A percentile compares a stretch with the other conserved stretches of the same genome.
These are phyloP conservation scores for Curvularia eragrostidis DNA, from an alignment of 2,329 filamentous ascomycete genomes.

Conservation along the genomic window DNA sequence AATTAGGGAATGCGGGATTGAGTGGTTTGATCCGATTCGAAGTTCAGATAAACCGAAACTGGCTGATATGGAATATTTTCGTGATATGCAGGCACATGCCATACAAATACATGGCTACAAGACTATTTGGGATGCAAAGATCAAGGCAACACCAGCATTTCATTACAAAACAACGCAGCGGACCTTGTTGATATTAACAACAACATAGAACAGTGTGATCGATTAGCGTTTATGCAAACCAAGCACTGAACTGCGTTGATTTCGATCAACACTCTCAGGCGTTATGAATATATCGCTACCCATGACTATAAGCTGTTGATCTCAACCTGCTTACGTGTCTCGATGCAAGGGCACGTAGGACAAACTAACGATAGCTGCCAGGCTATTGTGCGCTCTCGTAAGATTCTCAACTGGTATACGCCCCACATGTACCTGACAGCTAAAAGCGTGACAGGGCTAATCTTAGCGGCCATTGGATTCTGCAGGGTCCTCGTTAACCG, in stretches of 20 bases:
- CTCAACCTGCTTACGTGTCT: background rate
- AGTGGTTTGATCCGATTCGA: too few species aligned
- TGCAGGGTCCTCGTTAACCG: background rate
- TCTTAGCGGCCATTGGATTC: background rate
- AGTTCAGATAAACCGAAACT: too few species aligned
- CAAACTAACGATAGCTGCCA: background rate
- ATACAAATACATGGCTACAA: background rate
- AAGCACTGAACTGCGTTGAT: too few species aligned
- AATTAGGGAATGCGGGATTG: too few species aligned
- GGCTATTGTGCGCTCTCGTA: background rate
- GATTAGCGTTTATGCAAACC: background rate
- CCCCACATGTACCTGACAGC: background rate
- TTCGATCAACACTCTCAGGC: too few species aligned
- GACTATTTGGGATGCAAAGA: background rate
- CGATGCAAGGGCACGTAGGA: background rate
- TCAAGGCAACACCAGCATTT: background rate
- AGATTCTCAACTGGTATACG: background rate
- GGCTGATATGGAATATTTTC: too few species aligned
- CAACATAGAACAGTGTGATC: background rate
- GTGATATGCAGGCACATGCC: too few species aligned
- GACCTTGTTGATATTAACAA: background rate
- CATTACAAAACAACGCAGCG: background rate
- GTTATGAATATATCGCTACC: background rate
- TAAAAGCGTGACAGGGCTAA: background rate
- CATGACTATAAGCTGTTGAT: background rate